phyloP scores from a whole-genome alignment of 768 basidiomycete genomes.

The Harrya chromipes region DNA sequence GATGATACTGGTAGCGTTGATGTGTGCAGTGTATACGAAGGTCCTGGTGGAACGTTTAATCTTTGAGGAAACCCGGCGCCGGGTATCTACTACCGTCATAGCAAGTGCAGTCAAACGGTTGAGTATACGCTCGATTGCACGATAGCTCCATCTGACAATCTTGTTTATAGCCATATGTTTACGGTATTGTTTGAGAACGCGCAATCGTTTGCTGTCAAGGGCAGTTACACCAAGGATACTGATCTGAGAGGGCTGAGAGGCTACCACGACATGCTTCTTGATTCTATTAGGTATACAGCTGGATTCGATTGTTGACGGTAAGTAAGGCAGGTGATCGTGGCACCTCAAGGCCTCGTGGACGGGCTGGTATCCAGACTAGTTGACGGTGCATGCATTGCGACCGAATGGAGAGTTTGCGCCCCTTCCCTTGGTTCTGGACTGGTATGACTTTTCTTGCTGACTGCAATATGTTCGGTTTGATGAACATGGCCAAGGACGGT shows the following conservation, averaged over 20 bases:
- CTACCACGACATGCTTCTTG: slow-evolving; percentile 52
- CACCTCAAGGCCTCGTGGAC: no score
- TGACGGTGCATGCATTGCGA: no score
- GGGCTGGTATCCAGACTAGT: no score
- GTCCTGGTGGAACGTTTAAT: slow-evolving; percentile 50
- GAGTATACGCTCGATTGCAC: slow-evolving; percentile 16
- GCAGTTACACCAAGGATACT: slow-evolving; percentile 37
- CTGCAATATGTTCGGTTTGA: no score
- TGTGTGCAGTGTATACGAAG: slow-evolving; percentile 47
- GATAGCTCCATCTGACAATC: not conserved
- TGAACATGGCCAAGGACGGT: no score
- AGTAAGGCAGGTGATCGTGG: no score
- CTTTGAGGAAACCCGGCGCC: slow-evolving; percentile 38
- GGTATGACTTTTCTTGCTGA: no score
- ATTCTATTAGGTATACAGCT: slow-evolving; percentile 42
- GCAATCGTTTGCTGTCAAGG: slow-evolving; percentile 40
- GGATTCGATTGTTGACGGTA: not conserved
- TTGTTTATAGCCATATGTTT: slow-evolving; percentile 53
- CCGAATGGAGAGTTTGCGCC: no score
- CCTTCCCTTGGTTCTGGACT: no score
- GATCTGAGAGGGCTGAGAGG: slow-evolving; percentile 52
- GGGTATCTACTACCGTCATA: slow-evolving; percentile 50
- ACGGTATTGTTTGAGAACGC: slow-evolving; percentile 65
- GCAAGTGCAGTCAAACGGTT: slow-evolving; percentile 68
- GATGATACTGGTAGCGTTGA: slow-evolving; percentile 48